phyloP scores from a whole-genome alignment of 2,329 filamentous ascomycete species.

The Trichothecium roseum region DNA sequence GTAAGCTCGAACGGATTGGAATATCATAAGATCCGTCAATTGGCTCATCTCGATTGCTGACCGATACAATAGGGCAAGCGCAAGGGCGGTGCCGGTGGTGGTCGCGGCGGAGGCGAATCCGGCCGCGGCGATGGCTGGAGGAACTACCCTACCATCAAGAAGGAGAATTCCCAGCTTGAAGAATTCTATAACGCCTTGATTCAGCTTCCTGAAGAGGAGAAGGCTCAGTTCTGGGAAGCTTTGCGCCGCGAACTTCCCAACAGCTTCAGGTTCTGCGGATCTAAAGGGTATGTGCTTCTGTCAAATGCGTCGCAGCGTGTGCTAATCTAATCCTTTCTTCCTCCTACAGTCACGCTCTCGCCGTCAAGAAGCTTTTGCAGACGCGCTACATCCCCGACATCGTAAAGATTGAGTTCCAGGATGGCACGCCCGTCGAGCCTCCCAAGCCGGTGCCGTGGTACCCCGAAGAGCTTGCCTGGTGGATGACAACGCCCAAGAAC shows the following conservation, averaged over 20 bases:
- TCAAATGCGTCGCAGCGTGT: background rate
- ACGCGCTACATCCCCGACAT: conserved; percentile 87
- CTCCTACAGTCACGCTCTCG: conserved; percentile 64
- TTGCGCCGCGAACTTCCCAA: conserved; percentile 82
- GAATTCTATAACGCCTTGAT: conserved; percentile 74
- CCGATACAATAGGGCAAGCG: conserved; percentile 14
- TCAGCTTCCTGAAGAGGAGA: conserved; percentile 68
- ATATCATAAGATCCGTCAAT: conserved; percentile 8
- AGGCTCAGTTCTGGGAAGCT: conserved; percentile 71
- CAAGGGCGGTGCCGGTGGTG: conserved; percentile 20
- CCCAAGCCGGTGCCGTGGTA: conserved; percentile 84
- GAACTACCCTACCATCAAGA: conserved; percentile 41
- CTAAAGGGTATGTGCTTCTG: conserved; percentile 56
- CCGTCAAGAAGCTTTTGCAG: conserved; percentile 81
- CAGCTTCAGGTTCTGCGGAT: conserved; percentile 95
- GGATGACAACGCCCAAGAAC: conserved; percentile 96
- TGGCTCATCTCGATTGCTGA: conserved; percentile 1
- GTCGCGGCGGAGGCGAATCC: conserved; percentile 7
- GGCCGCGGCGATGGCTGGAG: conserved; percentile 16
- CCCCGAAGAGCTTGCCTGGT: conserved; percentile 90
- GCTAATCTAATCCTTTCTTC: conserved; percentile 10
- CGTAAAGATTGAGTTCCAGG: conserved; percentile 67
- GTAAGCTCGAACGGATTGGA: too few species aligned
- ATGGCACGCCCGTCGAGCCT: conserved; percentile 72
- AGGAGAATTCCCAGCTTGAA: conserved; percentile 78